Conservation (phyloP, 805 yeast species). For the Starmerella potacharoeniae region DNA sequence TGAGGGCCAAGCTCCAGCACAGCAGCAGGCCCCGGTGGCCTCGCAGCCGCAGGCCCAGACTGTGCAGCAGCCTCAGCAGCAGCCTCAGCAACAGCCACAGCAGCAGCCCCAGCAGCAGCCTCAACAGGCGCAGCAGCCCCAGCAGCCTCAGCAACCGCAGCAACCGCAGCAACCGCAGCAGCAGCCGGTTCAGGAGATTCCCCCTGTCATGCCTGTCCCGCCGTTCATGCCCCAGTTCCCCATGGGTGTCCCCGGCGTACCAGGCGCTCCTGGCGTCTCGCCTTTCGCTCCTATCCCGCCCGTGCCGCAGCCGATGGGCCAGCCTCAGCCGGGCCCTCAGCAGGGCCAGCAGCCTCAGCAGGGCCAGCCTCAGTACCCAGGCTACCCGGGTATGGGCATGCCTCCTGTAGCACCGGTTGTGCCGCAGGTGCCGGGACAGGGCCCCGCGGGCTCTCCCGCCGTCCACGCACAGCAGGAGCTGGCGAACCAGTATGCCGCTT, state of each 20-base stretch:
- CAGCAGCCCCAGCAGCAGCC: neutral
- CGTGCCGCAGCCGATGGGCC: slow-evolving; percentile 4
- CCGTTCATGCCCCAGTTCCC: slow-evolving; percentile 8
- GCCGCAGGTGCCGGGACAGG: slow-evolving; percentile 1
- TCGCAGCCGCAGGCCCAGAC: slow-evolving; percentile 13
- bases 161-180: slow-evolving; percentile 4
- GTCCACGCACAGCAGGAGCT: slow-evolving; percentile 12
- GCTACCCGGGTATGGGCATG: slow-evolving; percentile 6
- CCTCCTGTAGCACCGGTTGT: slow-evolving; percentile 6
- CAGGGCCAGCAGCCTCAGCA: slow-evolving; percentile 5
- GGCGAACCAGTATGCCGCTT: slow-evolving; percentile 11
- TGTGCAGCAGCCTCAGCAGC: slow-evolving; percentile 3
- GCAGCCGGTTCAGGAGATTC: slow-evolving; percentile 1
- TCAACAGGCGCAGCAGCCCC: neutral
- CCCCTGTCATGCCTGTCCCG: slow-evolving; percentile 4
- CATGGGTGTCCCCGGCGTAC: slow-evolving; percentile 7
- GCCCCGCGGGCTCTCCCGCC: slow-evolving; percentile 6
- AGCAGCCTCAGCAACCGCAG: slow-evolving; percentile 2
- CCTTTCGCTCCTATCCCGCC: slow-evolving; percentile 3
- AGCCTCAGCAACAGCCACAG: neutral
- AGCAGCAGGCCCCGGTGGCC: slow-evolving; percentile 9
- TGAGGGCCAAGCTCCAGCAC: neutral
- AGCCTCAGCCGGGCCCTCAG: slow-evolving; percentile 1
- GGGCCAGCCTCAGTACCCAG: slow-evolving; percentile 8
- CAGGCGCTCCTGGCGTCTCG: slow-evolving; percentile 5